Conservation (phyloP, 1,284 basidiomycete genomes). For the Ceratobasidium sp. region DNA sequence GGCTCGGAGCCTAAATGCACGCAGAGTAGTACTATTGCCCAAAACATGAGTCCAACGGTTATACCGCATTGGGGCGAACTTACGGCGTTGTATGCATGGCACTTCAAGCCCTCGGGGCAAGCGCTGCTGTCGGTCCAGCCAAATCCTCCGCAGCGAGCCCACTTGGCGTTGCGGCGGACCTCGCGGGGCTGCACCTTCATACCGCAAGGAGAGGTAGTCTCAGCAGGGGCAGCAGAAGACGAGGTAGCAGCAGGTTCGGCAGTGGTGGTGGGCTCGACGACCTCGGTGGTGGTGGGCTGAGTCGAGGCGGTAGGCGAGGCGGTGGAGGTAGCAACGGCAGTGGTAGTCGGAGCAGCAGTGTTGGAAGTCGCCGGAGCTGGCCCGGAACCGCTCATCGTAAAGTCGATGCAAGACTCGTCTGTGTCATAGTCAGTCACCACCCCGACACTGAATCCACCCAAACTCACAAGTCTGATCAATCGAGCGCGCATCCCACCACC, state of each 20-base stretch:
- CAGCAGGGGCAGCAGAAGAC: background rate
- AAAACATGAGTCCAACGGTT: background rate
- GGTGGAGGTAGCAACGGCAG: background rate
- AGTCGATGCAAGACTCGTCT: slow-evolving; percentile 40
- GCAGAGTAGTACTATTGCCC: slow-evolving; percentile 23
- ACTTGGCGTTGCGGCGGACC: slow-evolving; percentile 20
- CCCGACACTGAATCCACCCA: background rate
- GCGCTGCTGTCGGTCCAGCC: slow-evolving; percentile 5
- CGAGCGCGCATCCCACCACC: slow-evolving; percentile 26
- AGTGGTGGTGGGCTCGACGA: background rate
- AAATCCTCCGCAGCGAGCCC: slow-evolving; percentile 27
- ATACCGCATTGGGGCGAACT: background rate
- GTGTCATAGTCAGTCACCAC: background rate
- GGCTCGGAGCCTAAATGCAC: slow-evolving; percentile 9
- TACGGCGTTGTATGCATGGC: slow-evolving; percentile 26
- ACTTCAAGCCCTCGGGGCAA: slow-evolving; percentile 22
- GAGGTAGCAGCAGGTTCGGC: background rate
- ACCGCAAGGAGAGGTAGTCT: slow-evolving; percentile 5
- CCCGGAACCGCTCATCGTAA: slow-evolving; percentile 27
- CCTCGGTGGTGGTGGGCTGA: background rate
- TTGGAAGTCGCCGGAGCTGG: background rate
- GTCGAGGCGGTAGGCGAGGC: background rate
- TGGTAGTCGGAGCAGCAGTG: background rate
- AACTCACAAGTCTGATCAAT: slow-evolving; percentile 36
- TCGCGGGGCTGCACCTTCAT: background rate